Evolutionary conservation across 2,329 filamentous ascomycete genomes (phyloP).

Genomic region (Huntiella decipiens): DNA sequence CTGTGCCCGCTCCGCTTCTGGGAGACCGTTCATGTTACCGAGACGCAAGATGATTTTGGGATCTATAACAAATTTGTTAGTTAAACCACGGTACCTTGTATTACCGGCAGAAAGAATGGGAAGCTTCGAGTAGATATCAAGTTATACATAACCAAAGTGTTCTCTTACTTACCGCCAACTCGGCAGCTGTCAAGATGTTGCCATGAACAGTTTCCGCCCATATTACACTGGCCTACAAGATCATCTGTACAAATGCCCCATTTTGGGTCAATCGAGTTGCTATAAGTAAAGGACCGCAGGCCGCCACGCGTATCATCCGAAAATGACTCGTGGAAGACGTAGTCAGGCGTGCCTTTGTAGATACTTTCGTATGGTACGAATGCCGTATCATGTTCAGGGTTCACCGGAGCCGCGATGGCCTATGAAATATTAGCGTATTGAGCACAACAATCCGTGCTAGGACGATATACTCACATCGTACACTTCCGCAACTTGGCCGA

Average conservation of each 20-base stretch:
- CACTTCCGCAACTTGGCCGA: not conserved
- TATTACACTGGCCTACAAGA: conserved; percentile 48
- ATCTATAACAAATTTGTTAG: conserved; percentile 27
- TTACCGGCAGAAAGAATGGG: too few species aligned
- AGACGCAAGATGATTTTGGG: conserved; percentile 55
- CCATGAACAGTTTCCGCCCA: conserved; percentile 47
- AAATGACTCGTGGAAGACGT: conserved; percentile 73
- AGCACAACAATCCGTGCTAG: not conserved
- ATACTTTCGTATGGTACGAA: conserved; percentile 60
- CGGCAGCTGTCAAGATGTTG: conserved; percentile 65
- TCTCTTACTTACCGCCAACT: conserved; percentile 49
- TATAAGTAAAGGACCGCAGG: conserved; percentile 80
- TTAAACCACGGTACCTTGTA: not conserved
- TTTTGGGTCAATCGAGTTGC: conserved; percentile 65
- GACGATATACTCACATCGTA: too few species aligned
- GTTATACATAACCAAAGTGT: not conserved
- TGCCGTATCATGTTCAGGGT: conserved; percentile 7
- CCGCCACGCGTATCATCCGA: conserved; percentile 50
- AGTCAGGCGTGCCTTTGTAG: conserved; percentile 65
- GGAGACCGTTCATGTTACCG: conserved; percentile 45
- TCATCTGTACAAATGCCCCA: conserved; percentile 62
- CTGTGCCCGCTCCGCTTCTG: conserved; percentile 37
- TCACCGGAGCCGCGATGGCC: conserved; percentile 1
- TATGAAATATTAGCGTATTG: not conserved
- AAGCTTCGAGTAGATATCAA: too few species aligned